Evolutionary conservation across 2,329 filamentous ascomycete species (phyloP).

Genomic region (Calonectria multiphialidica): DNA sequence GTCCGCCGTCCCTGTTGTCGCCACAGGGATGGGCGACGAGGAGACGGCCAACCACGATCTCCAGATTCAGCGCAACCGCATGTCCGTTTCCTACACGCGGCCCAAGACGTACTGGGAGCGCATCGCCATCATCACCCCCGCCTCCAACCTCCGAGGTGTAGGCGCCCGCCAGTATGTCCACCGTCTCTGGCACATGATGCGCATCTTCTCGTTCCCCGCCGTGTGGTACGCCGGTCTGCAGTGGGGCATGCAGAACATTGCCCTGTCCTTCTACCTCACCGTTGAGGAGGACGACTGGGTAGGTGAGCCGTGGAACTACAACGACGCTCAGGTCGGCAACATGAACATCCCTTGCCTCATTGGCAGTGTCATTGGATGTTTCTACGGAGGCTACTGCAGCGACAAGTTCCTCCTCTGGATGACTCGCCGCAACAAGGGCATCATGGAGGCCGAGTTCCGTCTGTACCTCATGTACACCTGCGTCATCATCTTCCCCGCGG

Average conservation of each 20-base stretch:
- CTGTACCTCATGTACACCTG: constrained; percentile 64
- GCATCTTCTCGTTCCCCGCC: constrained; percentile 69
- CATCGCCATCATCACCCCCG: constrained; percentile 67
- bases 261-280: constrained; percentile 70
- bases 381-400: constrained; percentile 68
- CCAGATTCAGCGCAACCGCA: constrained; percentile 35
- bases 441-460: constrained; percentile 67
- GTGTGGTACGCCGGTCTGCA: constrained; percentile 69
- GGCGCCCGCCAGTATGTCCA: constrained; percentile 66
- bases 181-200: constrained; percentile 66
- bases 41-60: constrained; percentile 27
- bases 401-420: constrained; percentile 68
- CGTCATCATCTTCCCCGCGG: constrained; percentile 62
- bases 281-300: constrained; percentile 69
- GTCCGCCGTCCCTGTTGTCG: constrained; percentile 22
- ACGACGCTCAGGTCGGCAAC: constrained; percentile 64
- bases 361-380: constrained; percentile 66
- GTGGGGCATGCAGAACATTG: constrained; percentile 72
- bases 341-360: constrained; percentile 70
- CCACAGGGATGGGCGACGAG: constrained; percentile 20
- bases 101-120: constrained; percentile 66
- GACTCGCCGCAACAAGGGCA: constrained; percentile 63
- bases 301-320: constrained; percentile 66
- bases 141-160: constrained; percentile 64
- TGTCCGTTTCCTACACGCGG: constrained; percentile 40